Evolutionary conservation across 2,329 filamentous ascomycete species (phyloP).

Genomic region (Gyromitra esculenta): DNA sequence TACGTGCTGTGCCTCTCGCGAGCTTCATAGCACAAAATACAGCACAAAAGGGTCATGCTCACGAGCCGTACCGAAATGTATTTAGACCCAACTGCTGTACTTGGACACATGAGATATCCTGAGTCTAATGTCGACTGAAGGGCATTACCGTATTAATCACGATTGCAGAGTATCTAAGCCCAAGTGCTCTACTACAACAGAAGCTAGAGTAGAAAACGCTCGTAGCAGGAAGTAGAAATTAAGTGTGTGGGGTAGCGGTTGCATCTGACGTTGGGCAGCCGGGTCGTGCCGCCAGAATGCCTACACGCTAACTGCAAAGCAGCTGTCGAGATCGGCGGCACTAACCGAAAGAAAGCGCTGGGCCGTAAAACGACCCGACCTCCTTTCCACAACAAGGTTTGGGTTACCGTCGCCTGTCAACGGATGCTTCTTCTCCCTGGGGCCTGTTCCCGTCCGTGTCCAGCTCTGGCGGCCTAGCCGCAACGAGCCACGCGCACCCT

Average conservation of each 20-base stretch:
- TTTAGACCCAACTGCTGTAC: neutral
- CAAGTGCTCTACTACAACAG: neutral
- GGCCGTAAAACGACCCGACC: conserved; percentile 9
- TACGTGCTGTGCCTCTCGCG: neutral
- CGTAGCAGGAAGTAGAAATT: neutral
- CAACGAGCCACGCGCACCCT: neutral
- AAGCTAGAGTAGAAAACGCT: neutral
- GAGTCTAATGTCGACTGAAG: neutral
- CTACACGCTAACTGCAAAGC: neutral
- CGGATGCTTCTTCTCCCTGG: neutral
- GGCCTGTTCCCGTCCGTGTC: neutral
- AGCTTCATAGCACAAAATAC: neutral
- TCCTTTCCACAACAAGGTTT: neutral
- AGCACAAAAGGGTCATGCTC: neutral
- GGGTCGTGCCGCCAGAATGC: neutral
- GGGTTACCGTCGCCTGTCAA: neutral
- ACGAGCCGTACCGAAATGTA: neutral
- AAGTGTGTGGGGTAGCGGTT: conserved; percentile 10
- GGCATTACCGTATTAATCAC: neutral
- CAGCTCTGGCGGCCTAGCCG: neutral
- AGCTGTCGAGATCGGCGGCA: conserved; percentile 8
- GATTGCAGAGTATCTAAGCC: neutral
- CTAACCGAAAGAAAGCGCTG: neutral
- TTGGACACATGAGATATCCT: neutral
- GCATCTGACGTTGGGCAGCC: neutral